Conservation (phyloP, 345 rosid species). For the Gossypium arboreum region DNA sequence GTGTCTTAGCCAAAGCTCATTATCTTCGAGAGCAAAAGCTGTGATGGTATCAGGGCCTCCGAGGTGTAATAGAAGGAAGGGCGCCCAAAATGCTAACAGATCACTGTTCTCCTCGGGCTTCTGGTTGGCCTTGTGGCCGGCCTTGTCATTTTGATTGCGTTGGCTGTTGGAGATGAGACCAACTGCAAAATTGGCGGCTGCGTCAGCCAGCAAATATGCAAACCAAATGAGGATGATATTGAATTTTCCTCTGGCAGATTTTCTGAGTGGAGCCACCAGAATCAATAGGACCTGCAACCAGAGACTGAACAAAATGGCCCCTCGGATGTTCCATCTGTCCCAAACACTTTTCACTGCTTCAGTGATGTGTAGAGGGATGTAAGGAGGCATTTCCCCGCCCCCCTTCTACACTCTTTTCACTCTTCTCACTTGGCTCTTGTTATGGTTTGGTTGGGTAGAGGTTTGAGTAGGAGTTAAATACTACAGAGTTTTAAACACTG, state of each 20-base stretch:
- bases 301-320: conserved; percentile 22
- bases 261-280: conserved; percentile 15
- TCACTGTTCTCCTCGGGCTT: conserved; percentile 10
- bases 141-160: neutral
- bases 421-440: neutral
- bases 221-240: conserved; percentile 18
- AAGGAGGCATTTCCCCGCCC: neutral
- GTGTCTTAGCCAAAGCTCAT: conserved; percentile 54
- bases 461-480: neutral
- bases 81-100: conserved; percentile 64
- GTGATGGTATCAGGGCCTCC: conserved; percentile 71
- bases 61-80: conserved; percentile 55
- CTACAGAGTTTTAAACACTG: neutral
- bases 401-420: neutral
- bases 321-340: conserved; percentile 23
- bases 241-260: neutral
- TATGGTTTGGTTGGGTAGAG: neutral
- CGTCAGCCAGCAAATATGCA: conserved; percentile 24
- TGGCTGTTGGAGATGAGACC: conserved; percentile 25
- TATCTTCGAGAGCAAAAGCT: conserved; percentile 56
- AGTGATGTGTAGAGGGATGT: neutral
- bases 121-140: neutral
- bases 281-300: conserved; percentile 18
- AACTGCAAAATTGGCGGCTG: conserved; percentile 12
- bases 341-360: rapidly evolving